phyloP scores from a whole-genome alignment of 345 rosid species.

The Gossypium rotundifolium region DNA sequence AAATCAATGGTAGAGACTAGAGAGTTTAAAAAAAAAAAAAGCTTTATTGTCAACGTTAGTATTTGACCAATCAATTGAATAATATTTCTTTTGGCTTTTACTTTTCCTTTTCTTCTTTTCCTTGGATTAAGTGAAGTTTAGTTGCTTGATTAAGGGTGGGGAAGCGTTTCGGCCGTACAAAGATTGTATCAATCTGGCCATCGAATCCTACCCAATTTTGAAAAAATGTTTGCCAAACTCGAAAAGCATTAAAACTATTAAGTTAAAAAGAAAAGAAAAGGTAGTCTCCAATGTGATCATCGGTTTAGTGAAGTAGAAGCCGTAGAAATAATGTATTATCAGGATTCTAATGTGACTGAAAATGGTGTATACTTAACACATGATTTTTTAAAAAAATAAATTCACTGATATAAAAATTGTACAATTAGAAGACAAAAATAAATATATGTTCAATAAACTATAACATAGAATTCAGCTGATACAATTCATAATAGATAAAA shows the following conservation, averaged over 20 bases:
- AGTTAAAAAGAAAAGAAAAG: not conserved
- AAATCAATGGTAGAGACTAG: not conserved
- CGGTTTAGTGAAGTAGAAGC: not conserved
- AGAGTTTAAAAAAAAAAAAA: not conserved
- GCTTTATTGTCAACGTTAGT: not conserved
- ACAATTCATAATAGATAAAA: too few relatives aligned
- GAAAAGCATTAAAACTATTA: not conserved
- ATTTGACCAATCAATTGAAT: not conserved
- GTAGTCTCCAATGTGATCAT: not conserved
- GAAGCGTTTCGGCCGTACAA: not conserved
- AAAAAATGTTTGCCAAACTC: not conserved
- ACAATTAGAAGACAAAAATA: too few relatives aligned
- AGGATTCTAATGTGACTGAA: too few relatives aligned
- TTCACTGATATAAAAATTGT: too few relatives aligned
- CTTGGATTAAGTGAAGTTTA: constrained; percentile 2
- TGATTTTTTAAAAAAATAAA: too few relatives aligned
- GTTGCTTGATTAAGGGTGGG: constrained; percentile 11
- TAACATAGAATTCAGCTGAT: too few relatives aligned
- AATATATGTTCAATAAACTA: too few relatives aligned
- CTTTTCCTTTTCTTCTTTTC: not conserved
- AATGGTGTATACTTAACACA: too few relatives aligned
- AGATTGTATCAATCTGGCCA: not conserved
- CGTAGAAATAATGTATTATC: not conserved
- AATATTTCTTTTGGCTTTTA: not conserved
- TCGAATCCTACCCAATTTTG: not conserved